phyloP scores from a whole-genome alignment of 2,329 filamentous ascomycete genomes.

The Fusarium secorum region DNA sequence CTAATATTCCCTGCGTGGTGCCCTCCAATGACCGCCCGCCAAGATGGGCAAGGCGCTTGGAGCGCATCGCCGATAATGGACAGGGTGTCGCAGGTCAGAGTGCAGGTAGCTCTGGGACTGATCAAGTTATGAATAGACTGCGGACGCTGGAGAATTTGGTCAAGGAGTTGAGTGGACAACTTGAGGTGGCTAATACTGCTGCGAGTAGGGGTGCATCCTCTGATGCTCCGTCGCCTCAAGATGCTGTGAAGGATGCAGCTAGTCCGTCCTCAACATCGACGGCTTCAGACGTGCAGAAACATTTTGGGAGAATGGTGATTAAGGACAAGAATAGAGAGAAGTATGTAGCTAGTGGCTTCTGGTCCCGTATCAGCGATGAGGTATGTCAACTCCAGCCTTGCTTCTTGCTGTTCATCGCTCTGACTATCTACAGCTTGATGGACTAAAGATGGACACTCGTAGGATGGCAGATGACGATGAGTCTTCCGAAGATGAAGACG shows the following conservation, averaged over 20 bases:
- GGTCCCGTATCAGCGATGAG: constrained; percentile 65
- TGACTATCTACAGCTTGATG: constrained; percentile 49
- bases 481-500: constrained; percentile 50
- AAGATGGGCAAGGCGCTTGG: constrained; percentile 62
- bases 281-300: constrained; percentile 45
- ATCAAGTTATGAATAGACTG: constrained; percentile 58
- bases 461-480: constrained; percentile 42
- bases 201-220: constrained; percentile 41
- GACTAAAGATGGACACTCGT: constrained; percentile 52
- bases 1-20: constrained; percentile 60
- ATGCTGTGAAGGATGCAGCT: constrained; percentile 17
- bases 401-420: background rate
- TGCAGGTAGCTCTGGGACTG: constrained; percentile 41
- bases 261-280: constrained; percentile 24
- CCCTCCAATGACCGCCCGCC: constrained; percentile 60
- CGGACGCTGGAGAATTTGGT: constrained; percentile 60
- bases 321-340: constrained; percentile 53
- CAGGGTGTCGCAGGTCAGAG: background rate
- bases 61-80: constrained; percentile 46
- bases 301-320: constrained; percentile 58
- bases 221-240: constrained; percentile 40
- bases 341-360: constrained; percentile 63
- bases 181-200: constrained; percentile 51
- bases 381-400: constrained; percentile 42
- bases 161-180: constrained; percentile 56